Conservation (phyloP, 257 asterid species). For the Coffea canephora region DNA sequence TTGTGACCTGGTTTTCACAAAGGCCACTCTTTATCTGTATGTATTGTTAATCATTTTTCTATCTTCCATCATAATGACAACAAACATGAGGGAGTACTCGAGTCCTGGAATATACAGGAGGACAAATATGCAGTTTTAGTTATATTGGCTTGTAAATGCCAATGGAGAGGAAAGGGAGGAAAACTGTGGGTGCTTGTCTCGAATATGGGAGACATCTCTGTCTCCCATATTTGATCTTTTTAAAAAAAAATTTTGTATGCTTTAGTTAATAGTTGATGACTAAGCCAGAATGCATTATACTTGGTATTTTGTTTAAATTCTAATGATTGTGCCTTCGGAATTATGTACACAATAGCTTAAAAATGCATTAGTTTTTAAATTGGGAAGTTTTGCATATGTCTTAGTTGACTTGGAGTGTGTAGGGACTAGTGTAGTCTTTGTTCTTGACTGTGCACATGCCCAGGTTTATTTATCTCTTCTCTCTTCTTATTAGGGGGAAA, state of each 20-base stretch:
- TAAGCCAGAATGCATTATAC: neutral
- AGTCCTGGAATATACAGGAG: neutral
- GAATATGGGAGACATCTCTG: neutral
- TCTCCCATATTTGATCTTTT: neutral
- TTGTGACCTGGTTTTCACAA: neutral
- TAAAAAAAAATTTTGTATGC: neutral
- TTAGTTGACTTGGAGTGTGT: neutral
- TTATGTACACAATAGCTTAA: neutral
- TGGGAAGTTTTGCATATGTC: neutral
- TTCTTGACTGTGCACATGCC: neutral
- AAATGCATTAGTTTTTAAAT: neutral
- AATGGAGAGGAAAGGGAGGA: neutral
- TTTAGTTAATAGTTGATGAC: neutral
- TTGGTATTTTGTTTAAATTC: neutral
- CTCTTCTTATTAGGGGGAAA: constrained; percentile 64
- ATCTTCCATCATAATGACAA: too few species aligned
- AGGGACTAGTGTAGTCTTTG: neutral
- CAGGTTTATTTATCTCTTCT: constrained; percentile 4
- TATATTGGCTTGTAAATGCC: neutral
- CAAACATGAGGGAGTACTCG: neutral
- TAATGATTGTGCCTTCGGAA: too few species aligned
- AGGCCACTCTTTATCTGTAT: neutral
- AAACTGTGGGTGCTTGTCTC: neutral
- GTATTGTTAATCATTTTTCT: neutral
- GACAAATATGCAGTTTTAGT: neutral